phyloP scores from a whole-genome alignment of 805 yeast species.

The Pichia eremophila region DNA sequence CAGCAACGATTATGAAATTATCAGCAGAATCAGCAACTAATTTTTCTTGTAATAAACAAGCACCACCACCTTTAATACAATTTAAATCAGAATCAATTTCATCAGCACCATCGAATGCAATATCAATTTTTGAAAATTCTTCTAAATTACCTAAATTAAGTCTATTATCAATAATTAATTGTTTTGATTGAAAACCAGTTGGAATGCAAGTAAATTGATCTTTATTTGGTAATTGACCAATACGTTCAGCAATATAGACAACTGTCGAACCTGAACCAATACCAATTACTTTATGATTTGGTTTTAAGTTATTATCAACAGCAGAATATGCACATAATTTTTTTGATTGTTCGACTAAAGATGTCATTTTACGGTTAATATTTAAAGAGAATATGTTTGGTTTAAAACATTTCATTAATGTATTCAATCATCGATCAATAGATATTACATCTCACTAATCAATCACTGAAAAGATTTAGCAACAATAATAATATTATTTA shows the following conservation, averaged over 20 bases:
- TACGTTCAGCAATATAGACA: slow-evolving; percentile 90
- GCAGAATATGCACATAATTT: slow-evolving; percentile 85
- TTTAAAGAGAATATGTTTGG: too few species aligned
- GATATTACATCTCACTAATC: too few species aligned
- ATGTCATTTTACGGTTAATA: slow-evolving; percentile 3
- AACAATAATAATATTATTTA: too few species aligned
- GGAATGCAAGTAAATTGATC: slow-evolving; percentile 70
- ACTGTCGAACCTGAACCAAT: slow-evolving; percentile 97
- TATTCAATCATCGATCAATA: too few species aligned
- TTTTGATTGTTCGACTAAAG: slow-evolving; percentile 70
- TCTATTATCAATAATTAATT: slow-evolving; percentile 74
- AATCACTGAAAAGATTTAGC: too few species aligned
- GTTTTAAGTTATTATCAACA: slow-evolving; percentile 76
- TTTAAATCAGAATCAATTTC: slow-evolving; percentile 78
- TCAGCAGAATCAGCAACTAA: slow-evolving; percentile 76
- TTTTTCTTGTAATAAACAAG: slow-evolving; percentile 93
- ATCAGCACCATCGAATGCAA: slow-evolving; percentile 98
- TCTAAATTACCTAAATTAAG: slow-evolving; percentile 73
- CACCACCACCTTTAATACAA: slow-evolving; percentile 98
- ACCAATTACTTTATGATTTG: slow-evolving; percentile 67
- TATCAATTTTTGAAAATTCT: slow-evolving; percentile 72
- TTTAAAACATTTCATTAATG: too few species aligned
- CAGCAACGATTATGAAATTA: slow-evolving; percentile 83
- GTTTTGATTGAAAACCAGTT: slow-evolving; percentile 93
- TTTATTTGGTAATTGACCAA: slow-evolving; percentile 58